Conservation (phyloP, 306 rosid genomes). For the Nissolia schottii region DNA sequence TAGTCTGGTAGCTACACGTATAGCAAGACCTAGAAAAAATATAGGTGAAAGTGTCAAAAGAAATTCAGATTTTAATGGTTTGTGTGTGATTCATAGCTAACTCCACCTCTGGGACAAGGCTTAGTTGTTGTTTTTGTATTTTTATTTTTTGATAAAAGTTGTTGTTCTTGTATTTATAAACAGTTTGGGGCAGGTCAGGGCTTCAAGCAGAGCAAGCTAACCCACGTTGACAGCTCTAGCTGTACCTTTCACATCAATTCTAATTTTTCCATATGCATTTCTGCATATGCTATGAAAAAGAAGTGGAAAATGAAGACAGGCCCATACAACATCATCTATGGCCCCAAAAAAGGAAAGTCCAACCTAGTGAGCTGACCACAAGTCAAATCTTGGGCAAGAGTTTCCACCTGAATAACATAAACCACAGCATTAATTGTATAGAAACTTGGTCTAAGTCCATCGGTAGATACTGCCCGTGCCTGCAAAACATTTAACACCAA, state of each 20-base stretch:
- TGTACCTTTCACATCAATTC: background rate
- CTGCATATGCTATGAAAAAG: background rate
- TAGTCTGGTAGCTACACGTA: too few relatives aligned
- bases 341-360: conserved; percentile 19
- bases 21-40: too few relatives aligned
- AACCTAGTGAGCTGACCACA: conserved; percentile 9
- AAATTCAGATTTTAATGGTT: too few relatives aligned
- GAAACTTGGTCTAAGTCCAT: conserved; percentile 93
- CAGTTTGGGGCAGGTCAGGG: background rate
- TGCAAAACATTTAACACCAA: conserved; percentile 32
- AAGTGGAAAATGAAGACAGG: background rate
- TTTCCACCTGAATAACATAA: conserved; percentile 88
- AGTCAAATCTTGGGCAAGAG: conserved; percentile 18
- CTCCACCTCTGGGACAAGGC: too few relatives aligned
- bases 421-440: conserved; percentile 70
- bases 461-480: conserved; percentile 96
- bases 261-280: background rate
- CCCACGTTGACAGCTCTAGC: background rate
- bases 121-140: too few relatives aligned
- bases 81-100: too few relatives aligned
- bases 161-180: too few relatives aligned
- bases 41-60: too few relatives aligned
- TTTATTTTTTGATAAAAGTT: too few relatives aligned
- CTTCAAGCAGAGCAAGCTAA: background rate
- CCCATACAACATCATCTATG: conserved; percentile 12